phyloP scores from a whole-genome alignment of 768 basidiomycete species.

The Exidia glandulosa region DNA sequence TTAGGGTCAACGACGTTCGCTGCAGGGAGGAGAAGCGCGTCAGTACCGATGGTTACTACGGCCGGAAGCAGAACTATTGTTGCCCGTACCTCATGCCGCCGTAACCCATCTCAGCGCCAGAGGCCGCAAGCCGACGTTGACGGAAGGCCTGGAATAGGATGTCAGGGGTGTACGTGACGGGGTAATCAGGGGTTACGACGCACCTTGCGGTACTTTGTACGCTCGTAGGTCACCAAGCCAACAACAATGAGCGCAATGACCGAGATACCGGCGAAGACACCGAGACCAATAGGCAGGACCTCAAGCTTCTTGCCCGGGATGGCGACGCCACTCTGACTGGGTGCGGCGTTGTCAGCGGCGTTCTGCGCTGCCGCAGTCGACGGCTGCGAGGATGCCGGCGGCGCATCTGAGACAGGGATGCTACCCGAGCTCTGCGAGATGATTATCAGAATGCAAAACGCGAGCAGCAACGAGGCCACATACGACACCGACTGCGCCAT shows the following conservation, averaged over 20 bases:
- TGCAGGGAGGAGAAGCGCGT: not conserved
- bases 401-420: not conserved
- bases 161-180: not conserved
- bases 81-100: slow-evolving; percentile 37
- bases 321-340: slow-evolving; percentile 31
- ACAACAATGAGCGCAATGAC: slow-evolving; percentile 75
- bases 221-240: slow-evolving; percentile 76
- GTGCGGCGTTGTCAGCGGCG: slow-evolving; percentile 20
- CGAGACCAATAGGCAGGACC: slow-evolving; percentile 74
- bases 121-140: slow-evolving; percentile 59
- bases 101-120: slow-evolving; percentile 46
- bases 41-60: not conserved
- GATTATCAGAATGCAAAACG: not conserved
- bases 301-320: slow-evolving; percentile 64
- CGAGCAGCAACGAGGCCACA: no score
- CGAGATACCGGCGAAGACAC: slow-evolving; percentile 76
- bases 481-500: no score
- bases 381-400: not conserved
- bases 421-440: slow-evolving; percentile 1
- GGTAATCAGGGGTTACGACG: slow-evolving; percentile 11
- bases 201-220: slow-evolving; percentile 78
- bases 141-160: slow-evolving; percentile 50
- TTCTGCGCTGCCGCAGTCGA: slow-evolving; percentile 23
- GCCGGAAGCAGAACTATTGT: not conserved
- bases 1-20: not conserved